Evolutionary conservation across 1,284 basidiomycete species (phyloP), one percentile per base, ranked within the genome.

Genomic region (Volvariella surrecta): DNA sequence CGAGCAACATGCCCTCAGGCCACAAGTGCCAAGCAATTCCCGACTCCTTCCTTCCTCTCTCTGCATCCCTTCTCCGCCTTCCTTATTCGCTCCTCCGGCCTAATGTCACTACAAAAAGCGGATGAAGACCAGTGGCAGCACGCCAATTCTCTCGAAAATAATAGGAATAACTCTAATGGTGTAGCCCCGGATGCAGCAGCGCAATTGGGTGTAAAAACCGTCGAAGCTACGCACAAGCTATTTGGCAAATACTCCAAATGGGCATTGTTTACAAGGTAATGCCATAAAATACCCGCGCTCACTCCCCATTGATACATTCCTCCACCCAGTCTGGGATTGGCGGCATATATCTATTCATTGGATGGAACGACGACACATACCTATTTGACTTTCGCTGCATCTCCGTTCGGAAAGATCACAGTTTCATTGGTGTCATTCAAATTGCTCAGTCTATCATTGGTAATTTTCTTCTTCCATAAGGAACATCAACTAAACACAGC

Each of bases 341-440:
- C 81, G 0, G 74, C 81, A 1, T 89, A 88, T 59, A 80, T 86
- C 50, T 89, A 88, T 59, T 83, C 82, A 0, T 67, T 89, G 11
- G 85, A 88, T 50, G 70, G 74, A 37, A 67, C 71, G 39, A 87
- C 83, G 11, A 87, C 83, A 2, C 80, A 67, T 54, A 73, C 69
- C 46, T 87, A 86, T 57, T 72, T 82, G 15, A 59, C 70, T 10
- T 82, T 75, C 47, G 81, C 82, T 1, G 71, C 79, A 2, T 84
- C 81, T 2, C 64, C 69, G 15, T 76, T 82, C 42, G 66, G 64
- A 21, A n/a, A n/a, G 62, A 71, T 32, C 80, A 87, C 60, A 74
- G 74, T 57, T 59, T 82, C 45, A 70, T 85, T 32, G 75, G 79
- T 16, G 76, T 84, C 16, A 79, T 90, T 39, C 66, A 76, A 52